These are phyloP conservation scores for Aspergillus mulundensis DNA, from an alignment of 495 filamentous ascomycete genomes.

Conservation along the genomic window DNA sequence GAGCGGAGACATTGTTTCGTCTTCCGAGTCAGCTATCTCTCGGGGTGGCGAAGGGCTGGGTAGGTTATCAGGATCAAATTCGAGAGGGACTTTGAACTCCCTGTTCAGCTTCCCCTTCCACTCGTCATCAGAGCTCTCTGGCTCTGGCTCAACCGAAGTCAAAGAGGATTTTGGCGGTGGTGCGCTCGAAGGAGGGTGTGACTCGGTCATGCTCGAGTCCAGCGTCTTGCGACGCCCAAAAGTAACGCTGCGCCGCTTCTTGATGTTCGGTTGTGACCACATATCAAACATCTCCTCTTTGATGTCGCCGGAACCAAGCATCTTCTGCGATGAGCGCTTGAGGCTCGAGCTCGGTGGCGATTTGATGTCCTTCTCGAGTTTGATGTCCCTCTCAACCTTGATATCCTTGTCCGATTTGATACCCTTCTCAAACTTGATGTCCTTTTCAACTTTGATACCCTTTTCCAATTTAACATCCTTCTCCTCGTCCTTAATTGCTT, in stretches of 20 bases:
- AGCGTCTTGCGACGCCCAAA: conserved; percentile 15
- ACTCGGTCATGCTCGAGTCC: not conserved
- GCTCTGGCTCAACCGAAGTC: not conserved
- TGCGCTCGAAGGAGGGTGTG: conserved; percentile 1
- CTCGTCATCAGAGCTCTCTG: not conserved
- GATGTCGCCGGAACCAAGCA: conserved; percentile 6
- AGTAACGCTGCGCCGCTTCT: conserved; percentile 14
- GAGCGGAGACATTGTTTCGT: conserved; percentile 19
- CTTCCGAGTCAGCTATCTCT: conserved; percentile 18
- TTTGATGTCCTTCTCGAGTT: not conserved
- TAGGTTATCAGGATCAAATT: conserved; percentile 15
- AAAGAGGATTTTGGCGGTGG: conserved; percentile 12
- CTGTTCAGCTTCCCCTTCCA: conserved; percentile 12
- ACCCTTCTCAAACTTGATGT: no score
- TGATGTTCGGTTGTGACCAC: conserved; percentile 15
- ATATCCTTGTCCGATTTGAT: no score
- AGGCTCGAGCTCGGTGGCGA: conserved; percentile 6
- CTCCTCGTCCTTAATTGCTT: conserved; percentile 6
- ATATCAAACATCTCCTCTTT: conserved; percentile 17
- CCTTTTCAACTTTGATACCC: not conserved
- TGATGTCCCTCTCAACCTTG: no score
- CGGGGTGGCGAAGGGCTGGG: conserved; percentile 14
- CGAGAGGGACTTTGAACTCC: conserved; percentile 28
- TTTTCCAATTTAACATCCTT: not conserved
- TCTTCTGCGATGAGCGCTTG: conserved; percentile 10